Conservation (phyloP, 306 rosid species). For the Benincasa hispida region DNA sequence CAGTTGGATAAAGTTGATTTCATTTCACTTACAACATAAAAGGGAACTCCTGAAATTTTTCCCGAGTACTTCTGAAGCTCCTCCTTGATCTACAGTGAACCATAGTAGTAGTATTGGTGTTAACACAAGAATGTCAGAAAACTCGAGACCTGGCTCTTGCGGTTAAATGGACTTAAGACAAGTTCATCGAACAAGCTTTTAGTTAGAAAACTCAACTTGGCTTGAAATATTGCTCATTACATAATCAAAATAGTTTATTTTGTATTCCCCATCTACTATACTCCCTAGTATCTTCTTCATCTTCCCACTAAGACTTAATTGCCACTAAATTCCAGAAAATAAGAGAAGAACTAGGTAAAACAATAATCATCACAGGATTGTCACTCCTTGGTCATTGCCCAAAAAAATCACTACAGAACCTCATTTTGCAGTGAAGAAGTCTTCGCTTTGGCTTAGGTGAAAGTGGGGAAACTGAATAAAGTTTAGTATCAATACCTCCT, state of each 20-base stretch:
- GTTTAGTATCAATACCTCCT: slow-evolving; percentile 35
- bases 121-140: background rate
- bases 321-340: background rate
- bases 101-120: slow-evolving; percentile 15
- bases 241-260: background rate
- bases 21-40: slow-evolving; percentile 45
- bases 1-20: background rate
- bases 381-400: background rate
- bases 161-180: background rate
- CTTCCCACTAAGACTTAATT: background rate
- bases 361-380: background rate
- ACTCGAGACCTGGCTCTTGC: background rate
- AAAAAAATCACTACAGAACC: background rate
- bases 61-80: slow-evolving; percentile 44
- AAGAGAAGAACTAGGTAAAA: background rate
- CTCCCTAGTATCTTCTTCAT: background rate
- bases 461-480: background rate
- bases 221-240: background rate
- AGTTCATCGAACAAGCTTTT: background rate
- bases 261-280: background rate
- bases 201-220: background rate
- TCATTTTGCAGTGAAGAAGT: background rate
- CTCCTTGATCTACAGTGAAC: slow-evolving; percentile 44
- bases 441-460: background rate
- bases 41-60: slow-evolving; percentile 63